A percentile compares a stretch with the other conserved stretches of the same genome.
Conservation (phyloP, 352 stramenopile species). For the Globisporangium lucens region DNA sequence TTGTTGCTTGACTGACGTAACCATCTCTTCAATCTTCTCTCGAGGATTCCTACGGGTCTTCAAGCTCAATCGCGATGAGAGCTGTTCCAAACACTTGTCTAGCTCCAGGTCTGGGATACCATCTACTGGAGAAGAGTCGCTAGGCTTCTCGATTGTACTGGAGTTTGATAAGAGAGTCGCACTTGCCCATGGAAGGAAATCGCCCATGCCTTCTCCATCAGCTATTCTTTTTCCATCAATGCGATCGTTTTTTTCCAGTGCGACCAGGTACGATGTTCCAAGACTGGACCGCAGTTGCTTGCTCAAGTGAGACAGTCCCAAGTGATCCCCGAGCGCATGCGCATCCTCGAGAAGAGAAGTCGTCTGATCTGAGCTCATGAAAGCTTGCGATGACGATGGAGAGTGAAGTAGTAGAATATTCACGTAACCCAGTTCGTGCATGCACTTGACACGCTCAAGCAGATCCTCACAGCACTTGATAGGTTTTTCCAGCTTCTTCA, state of each 20-base stretch:
- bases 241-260: slow-evolving; percentile 22
- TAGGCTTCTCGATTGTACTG: slow-evolving; percentile 18
- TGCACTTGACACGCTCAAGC: slow-evolving; percentile 50
- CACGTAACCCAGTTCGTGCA: slow-evolving; percentile 39
- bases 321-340: slow-evolving; percentile 31
- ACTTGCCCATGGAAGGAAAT: slow-evolving; percentile 39
- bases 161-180: slow-evolving; percentile 36
- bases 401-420: slow-evolving; percentile 45
- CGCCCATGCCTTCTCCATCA: neutral
- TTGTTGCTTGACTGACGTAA: slow-evolving; percentile 19
- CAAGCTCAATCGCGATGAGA: slow-evolving; percentile 6
- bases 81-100: slow-evolving; percentile 13
- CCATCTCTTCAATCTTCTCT: slow-evolving; percentile 20
- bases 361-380: slow-evolving; percentile 33
- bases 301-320: slow-evolving; percentile 45
- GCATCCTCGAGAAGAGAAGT: slow-evolving; percentile 41
- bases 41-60: neutral
- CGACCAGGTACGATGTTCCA: slow-evolving; percentile 45
- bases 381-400: slow-evolving; percentile 24
- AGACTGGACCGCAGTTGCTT: slow-evolving; percentile 42
- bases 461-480: slow-evolving; percentile 34
- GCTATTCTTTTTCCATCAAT: slow-evolving; percentile 5
- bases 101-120: slow-evolving; percentile 15
- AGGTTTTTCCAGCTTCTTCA: slow-evolving; percentile 45
- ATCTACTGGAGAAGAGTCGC: slow-evolving; percentile 17